Percentiles rank a stretch among this genome's conserved stretches.
Conservation (phyloP, 2,329 filamentous ascomycete genomes). For the Cordyceps cicadae region DNA sequence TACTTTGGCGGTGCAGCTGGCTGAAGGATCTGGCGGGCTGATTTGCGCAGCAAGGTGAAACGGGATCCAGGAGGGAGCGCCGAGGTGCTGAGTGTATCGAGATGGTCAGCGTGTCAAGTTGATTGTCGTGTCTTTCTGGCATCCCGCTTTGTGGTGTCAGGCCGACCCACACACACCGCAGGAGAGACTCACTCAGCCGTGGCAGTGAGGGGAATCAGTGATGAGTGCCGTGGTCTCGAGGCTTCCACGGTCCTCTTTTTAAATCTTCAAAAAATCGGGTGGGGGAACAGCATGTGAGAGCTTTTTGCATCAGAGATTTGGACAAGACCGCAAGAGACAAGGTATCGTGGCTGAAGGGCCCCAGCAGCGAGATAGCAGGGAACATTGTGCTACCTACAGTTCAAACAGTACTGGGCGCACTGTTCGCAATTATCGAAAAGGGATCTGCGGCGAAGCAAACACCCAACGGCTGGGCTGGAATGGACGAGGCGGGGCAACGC, state of each 20-base stretch:
- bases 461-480: constrained; percentile 8
- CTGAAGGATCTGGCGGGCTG: neutral
- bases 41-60: neutral
- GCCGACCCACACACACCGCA: neutral
- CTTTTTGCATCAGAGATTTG: too few species aligned
- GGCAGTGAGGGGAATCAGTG: too few species aligned
- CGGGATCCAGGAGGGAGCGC: neutral
- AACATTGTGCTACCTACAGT: too few species aligned
- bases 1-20: neutral
- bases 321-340: too few species aligned
- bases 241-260: too few species aligned
- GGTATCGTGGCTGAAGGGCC: too few species aligned
- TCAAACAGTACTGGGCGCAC: too few species aligned
- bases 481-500: constrained; percentile 8
- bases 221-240: too few species aligned
- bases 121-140: too few species aligned
- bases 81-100: neutral
- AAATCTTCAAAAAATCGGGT: too few species aligned
- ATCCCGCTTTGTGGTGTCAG: neutral
- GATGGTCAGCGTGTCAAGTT: neutral
- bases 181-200: neutral
- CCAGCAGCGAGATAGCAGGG: too few species aligned
- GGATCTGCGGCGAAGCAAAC: constrained; percentile 9
- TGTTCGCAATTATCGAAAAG: neutral
- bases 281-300: too few species aligned